Conservation (phyloP, 1,139 yeast genomes). For the Taphrina deformans region DNA sequence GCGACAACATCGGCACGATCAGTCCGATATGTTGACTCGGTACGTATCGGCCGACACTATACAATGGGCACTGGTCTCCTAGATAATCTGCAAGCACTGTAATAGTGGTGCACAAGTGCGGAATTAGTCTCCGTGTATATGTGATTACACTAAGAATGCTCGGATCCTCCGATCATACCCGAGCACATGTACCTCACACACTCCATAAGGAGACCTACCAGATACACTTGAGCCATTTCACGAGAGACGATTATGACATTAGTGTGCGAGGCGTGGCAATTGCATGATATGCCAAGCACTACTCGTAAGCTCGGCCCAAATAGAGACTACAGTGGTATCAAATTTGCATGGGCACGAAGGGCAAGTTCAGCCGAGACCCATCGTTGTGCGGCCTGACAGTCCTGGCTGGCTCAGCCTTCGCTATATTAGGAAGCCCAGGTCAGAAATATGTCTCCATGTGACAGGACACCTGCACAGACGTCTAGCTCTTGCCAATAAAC, state of each 20-base stretch:
- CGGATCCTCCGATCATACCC: background rate
- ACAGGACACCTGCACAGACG: background rate
- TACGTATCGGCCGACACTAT: background rate
- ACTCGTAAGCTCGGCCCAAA: background rate
- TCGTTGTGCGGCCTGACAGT: background rate
- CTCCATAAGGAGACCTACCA: no score
- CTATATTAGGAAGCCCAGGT: conserved; percentile 3
- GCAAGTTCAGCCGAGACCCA: conserved; percentile 3
- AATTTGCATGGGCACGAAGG: background rate
- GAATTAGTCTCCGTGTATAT: conserved; percentile 1
- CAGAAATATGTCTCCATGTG: background rate
- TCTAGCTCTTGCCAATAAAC: no score
- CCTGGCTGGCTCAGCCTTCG: conserved; percentile 6
- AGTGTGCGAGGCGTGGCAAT: background rate
- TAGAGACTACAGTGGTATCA: background rate
- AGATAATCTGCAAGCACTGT: background rate
- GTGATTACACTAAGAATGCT: conserved; percentile 1
- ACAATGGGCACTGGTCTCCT: background rate
- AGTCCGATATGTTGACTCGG: background rate
- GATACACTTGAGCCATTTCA: background rate
- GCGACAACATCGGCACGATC: background rate
- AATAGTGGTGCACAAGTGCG: background rate
- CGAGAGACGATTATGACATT: background rate
- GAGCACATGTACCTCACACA: background rate
- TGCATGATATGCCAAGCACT: background rate